Conservation (phyloP, 140 eudicot species). For the Bidens hawaiensis region DNA sequence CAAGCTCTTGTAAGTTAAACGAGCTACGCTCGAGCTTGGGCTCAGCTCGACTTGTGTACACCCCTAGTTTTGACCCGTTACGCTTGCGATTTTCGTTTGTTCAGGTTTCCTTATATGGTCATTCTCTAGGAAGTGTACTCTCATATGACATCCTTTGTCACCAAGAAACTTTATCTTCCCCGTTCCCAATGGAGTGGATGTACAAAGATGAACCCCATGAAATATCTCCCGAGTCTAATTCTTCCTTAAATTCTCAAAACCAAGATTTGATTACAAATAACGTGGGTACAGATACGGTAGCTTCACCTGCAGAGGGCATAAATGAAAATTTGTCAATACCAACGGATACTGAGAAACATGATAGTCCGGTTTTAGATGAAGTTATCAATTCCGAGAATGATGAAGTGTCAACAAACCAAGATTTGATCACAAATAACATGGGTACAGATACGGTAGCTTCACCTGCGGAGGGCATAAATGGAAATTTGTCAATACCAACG, state of each 20-base stretch:
- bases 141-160: slow-evolving; percentile 97
- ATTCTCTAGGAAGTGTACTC: slow-evolving; percentile 96
- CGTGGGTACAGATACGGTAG: slow-evolving; percentile 24
- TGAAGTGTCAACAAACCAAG: slow-evolving; percentile 23
- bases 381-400: slow-evolving; percentile 11
- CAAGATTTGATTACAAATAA: slow-evolving; percentile 15
- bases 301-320: slow-evolving; percentile 12
- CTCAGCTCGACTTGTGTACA: too few species aligned
- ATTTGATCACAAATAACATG: slow-evolving; percentile 15
- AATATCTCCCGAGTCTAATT: slow-evolving; percentile 3
- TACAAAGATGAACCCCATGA: slow-evolving; percentile 38
- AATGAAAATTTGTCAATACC: slow-evolving; percentile 28
- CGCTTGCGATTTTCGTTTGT: slow-evolving; percentile 6
- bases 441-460: slow-evolving; percentile 22
- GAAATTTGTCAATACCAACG: slow-evolving; percentile 19
- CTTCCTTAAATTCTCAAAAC: slow-evolving; percentile 19
- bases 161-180: slow-evolving; percentile 72
- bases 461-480: slow-evolving; percentile 23
- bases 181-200: slow-evolving; percentile 74
- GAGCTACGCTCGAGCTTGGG: too few species aligned
- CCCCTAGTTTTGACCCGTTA: too few species aligned
- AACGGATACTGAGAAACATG: slow-evolving; percentile 26
- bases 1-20: too few species aligned
- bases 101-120: slow-evolving; percentile 94
- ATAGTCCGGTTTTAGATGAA: slow-evolving; percentile 22